Percentiles rank a stretch among this genome's conserved stretches.
Conservation (phyloP, 2,329 filamentous ascomycete genomes). For the Cercospora sesami region DNA sequence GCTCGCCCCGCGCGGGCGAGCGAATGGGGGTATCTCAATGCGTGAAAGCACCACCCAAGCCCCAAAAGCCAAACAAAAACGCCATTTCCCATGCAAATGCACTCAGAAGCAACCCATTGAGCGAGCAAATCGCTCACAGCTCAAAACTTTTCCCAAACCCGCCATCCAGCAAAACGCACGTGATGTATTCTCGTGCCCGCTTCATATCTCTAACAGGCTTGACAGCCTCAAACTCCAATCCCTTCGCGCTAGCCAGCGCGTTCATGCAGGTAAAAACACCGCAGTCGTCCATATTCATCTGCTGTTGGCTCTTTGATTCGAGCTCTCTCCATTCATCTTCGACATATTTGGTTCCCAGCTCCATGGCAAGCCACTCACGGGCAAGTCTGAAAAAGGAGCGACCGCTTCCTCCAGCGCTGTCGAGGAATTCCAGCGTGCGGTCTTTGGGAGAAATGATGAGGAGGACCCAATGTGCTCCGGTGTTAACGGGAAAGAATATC, state of each 20-base stretch:
- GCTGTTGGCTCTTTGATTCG: conserved; percentile 53
- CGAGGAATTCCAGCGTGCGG: conserved; percentile 66
- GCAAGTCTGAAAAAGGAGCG: conserved; percentile 28
- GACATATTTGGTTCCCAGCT: conserved; percentile 59
- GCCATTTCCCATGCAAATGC: background rate
- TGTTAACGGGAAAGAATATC: conserved; percentile 66
- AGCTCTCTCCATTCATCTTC: conserved; percentile 60
- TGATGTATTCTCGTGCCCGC: conserved; percentile 54
- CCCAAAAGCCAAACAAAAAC: background rate
- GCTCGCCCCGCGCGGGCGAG: background rate
- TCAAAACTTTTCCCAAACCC: conserved; percentile 63
- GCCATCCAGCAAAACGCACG: conserved; percentile 65
- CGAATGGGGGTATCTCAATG: background rate
- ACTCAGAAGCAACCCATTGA: background rate
- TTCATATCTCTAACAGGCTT: conserved; percentile 28
- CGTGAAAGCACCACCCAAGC: background rate
- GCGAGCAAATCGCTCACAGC: conserved; percentile 15
- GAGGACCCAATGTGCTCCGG: conserved; percentile 68
- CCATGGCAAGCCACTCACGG: conserved; percentile 58
- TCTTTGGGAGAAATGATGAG: conserved; percentile 64
- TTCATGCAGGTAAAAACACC: conserved; percentile 78
- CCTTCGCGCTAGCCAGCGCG: conserved; percentile 60
- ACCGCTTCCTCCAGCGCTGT: conserved; percentile 59
- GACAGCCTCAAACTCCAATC: conserved; percentile 45
- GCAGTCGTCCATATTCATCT: conserved; percentile 71